Evolutionary conservation across 305 asterid genomes (phyloP).

Genomic region (Plantago lanceolata): DNA sequence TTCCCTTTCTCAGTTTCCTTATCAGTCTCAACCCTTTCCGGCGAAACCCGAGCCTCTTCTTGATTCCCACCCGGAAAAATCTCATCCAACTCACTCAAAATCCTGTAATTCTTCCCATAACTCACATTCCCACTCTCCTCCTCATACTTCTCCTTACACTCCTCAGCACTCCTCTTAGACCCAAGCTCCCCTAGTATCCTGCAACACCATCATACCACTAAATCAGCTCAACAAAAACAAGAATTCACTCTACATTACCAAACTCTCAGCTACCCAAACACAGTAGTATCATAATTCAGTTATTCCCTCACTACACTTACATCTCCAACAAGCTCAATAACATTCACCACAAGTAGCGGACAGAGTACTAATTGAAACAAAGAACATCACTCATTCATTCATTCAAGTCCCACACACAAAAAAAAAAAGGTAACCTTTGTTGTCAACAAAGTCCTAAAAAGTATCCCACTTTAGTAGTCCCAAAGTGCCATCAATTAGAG

Average conservation of each 20-base stretch:
- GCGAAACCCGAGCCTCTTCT: slow-evolving; percentile 22
- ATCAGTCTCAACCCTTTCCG: slow-evolving; percentile 1
- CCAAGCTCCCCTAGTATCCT: slow-evolving; percentile 69
- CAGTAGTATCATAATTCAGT: no score
- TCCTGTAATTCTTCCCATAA: slow-evolving; percentile 36
- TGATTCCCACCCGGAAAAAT: slow-evolving; percentile 33
- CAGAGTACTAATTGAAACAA: not conserved
- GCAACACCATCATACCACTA: not conserved
- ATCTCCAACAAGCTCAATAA: not conserved
- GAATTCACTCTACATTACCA: not conserved
- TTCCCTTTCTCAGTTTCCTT: slow-evolving; percentile 17
- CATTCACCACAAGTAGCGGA: not conserved
- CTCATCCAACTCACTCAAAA: slow-evolving; percentile 50
- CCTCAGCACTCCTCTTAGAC: slow-evolving; percentile 46
- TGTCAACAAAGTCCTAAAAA: slow-evolving; percentile 3
- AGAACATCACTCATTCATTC: not conserved
- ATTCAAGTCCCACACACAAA: slow-evolving; percentile 4
- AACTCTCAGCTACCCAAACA: not conserved
- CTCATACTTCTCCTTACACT: slow-evolving; percentile 68
- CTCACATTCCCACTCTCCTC: slow-evolving; percentile 45
- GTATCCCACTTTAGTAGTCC: not conserved
- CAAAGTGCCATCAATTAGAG: not conserved
- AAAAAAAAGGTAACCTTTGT: not conserved
- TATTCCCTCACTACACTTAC: no score
- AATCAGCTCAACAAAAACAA: not conserved